Conservation (phyloP, 805 yeast species). For the Kodamaea jinghongensis region DNA sequence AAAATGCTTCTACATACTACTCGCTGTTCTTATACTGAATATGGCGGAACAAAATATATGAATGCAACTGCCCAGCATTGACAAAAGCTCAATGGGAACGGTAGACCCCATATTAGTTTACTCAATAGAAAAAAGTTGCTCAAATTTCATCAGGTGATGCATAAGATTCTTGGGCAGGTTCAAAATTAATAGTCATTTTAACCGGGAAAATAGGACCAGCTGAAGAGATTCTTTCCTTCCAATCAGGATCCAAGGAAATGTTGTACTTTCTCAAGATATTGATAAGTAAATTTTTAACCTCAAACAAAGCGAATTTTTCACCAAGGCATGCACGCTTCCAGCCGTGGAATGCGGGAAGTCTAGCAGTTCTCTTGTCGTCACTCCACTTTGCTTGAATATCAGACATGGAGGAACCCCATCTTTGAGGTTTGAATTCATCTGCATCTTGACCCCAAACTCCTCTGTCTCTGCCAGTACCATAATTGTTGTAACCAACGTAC, state of each 20-base stretch:
- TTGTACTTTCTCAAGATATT: constrained; percentile 36
- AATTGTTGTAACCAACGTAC: constrained; percentile 56
- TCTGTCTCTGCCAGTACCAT: constrained; percentile 47
- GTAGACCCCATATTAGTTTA: too few relatives aligned
- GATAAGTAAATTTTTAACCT: constrained; percentile 39
- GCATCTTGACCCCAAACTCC: constrained; percentile 46
- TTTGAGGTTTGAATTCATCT: constrained; percentile 41
- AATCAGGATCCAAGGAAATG: constrained; percentile 36
- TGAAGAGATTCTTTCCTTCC: constrained; percentile 52
- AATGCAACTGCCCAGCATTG: too few relatives aligned
- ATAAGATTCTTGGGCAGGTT: not conserved
- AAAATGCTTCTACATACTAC: too few relatives aligned
- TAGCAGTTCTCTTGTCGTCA: constrained; percentile 43
- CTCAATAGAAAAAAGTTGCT: too few relatives aligned
- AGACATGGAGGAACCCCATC: constrained; percentile 49
- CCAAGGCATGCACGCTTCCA: constrained; percentile 60
- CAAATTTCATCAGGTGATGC: too few relatives aligned
- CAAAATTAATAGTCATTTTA: constrained; percentile 27
- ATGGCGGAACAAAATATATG: too few relatives aligned
- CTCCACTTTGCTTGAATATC: constrained; percentile 41
- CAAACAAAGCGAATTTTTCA: constrained; percentile 52
- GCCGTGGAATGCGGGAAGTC: constrained; percentile 56
- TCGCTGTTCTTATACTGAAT: too few relatives aligned
- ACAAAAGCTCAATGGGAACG: too few relatives aligned
- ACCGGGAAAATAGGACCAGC: constrained; percentile 59